phyloP scores from a whole-genome alignment of 1,284 basidiomycete genomes.

The Malassezia caprae region DNA sequence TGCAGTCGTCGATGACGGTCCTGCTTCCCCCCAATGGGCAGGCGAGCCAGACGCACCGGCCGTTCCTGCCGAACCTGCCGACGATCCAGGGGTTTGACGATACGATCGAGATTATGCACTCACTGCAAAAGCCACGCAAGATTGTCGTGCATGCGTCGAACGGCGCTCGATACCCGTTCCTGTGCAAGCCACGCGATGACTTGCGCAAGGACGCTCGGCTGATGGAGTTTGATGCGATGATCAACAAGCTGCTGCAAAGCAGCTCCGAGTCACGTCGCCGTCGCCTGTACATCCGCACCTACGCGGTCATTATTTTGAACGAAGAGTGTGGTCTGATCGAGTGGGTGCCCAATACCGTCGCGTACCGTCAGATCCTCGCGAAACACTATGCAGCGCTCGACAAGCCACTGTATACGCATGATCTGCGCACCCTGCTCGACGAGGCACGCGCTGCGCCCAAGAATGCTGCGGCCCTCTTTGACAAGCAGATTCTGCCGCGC shows the following conservation, averaged over 20 bases:
- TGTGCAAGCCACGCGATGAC: conserved; percentile 97
- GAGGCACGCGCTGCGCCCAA: conserved; percentile 54
- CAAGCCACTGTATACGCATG: conserved; percentile 48
- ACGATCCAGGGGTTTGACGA: conserved; percentile 61
- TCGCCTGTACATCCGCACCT: conserved; percentile 55
- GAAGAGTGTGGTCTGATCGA: conserved; percentile 96
- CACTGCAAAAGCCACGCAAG: conserved; percentile 84
- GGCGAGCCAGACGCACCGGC: conserved; percentile 59
- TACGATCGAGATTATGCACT: conserved; percentile 81
- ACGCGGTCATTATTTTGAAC: conserved; percentile 89
- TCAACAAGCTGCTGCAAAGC: conserved; percentile 90
- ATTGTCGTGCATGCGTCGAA: conserved; percentile 75
- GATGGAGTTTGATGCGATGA: conserved; percentile 97
- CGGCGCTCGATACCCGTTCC: conserved; percentile 75
- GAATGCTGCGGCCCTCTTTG: conserved; percentile 58
- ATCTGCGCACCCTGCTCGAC: conserved; percentile 56
- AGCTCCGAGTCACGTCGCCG: conserved; percentile 69
- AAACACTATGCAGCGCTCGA: conserved; percentile 58
- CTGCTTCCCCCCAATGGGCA: conserved; percentile 55
- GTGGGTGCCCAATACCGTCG: conserved; percentile 92
- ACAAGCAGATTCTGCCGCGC: conserved; percentile 54
- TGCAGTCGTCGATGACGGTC: conserved; percentile 88
- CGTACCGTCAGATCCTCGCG: conserved; percentile 67
- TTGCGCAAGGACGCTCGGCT: conserved; percentile 90
- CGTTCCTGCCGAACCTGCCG: conserved; percentile 70